phyloP scores from a whole-genome alignment of 2,329 filamentous ascomycete species.

The Exophiala sp. region DNA sequence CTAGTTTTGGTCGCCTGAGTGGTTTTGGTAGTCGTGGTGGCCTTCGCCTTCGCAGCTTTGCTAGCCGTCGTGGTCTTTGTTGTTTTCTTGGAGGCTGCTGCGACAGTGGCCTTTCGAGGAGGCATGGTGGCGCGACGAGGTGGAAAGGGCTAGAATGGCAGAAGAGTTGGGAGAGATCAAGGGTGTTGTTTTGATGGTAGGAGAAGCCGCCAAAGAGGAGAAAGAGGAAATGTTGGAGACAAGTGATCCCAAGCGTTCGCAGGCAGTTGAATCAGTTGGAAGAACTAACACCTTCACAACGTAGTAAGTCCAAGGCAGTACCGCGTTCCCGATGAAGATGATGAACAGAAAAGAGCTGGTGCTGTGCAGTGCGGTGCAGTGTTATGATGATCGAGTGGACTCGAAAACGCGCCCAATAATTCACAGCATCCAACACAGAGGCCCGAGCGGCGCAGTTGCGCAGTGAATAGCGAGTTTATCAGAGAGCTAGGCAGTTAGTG shows the following conservation, averaged over 20 bases:
- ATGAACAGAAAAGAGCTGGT: no score
- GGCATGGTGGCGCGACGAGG: constrained; percentile 8
- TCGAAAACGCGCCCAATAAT: background rate
- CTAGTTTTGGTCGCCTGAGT: background rate
- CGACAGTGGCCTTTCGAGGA: constrained; percentile 14
- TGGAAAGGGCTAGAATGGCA: constrained; percentile 3
- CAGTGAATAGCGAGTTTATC: background rate
- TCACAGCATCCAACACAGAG: background rate
- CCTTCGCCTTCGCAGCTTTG: constrained; percentile 11
- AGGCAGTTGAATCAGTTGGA: background rate
- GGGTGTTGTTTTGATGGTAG: background rate
- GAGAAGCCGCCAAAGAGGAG: background rate
- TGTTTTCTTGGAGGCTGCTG: constrained; percentile 12
- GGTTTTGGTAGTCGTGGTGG: background rate
- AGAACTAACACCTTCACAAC: no score
- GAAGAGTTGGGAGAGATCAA: background rate
- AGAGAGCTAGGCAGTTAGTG: constrained; percentile 7
- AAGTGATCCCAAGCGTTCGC: background rate
- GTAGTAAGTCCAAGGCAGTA: no score
- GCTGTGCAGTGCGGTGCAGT: no score
- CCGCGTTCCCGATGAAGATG: no score
- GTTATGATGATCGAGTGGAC: background rate
- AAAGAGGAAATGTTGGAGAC: background rate
- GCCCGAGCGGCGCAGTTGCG: background rate
- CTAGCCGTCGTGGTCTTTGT: constrained; percentile 4